Evolutionary conservation across 148 eudicot species (phyloP).

Genomic region (Silene latifolia): DNA sequence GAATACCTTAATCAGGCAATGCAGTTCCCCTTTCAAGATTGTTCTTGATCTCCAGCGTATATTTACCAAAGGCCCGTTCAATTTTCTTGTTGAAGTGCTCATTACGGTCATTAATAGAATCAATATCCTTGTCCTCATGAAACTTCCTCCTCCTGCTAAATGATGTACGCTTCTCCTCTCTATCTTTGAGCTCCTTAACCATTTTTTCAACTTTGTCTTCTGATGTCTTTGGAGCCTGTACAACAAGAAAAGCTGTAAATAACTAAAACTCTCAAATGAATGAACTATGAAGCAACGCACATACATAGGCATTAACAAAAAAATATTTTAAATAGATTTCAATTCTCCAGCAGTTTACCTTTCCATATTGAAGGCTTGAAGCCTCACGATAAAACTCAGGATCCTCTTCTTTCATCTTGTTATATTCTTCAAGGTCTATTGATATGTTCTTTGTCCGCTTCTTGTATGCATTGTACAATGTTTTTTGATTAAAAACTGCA

Average conservation of each 20-base stretch:
- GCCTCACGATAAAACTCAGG: slow-evolving; percentile 96
- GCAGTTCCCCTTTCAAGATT: slow-evolving; percentile 98
- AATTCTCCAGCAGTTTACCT: slow-evolving; percentile 39
- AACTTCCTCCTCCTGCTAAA: slow-evolving; percentile 89
- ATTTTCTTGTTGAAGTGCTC: slow-evolving; percentile 99
- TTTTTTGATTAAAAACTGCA: slow-evolving; percentile 88
- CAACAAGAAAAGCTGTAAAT: not conserved
- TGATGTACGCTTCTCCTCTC: slow-evolving; percentile 73
- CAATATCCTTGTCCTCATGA: slow-evolving; percentile 88
- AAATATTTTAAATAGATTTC: not conserved
- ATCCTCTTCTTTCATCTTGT: slow-evolving; percentile 80
- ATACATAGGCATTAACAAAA: not conserved
- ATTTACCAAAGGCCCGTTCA: slow-evolving; percentile 92
- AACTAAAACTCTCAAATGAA: slow-evolving; percentile 3
- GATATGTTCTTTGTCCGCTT: slow-evolving; percentile 75
- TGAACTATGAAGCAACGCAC: not conserved
- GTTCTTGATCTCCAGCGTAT: slow-evolving; percentile 94
- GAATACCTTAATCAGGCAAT: slow-evolving; percentile 73
- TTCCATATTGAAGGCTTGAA: slow-evolving; percentile 96
- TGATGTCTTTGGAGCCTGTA: slow-evolving; percentile 72
- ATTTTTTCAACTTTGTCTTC: slow-evolving; percentile 71
- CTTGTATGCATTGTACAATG: slow-evolving; percentile 87
- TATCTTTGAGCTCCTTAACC: slow-evolving; percentile 89
- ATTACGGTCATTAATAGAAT: slow-evolving; percentile 93
- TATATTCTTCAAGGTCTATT: slow-evolving; percentile 75